These are phyloP conservation scores for Arthrobotrys megalospora DNA, from an alignment of 2,329 filamentous ascomycete genomes.

Conservation along the genomic window DNA sequence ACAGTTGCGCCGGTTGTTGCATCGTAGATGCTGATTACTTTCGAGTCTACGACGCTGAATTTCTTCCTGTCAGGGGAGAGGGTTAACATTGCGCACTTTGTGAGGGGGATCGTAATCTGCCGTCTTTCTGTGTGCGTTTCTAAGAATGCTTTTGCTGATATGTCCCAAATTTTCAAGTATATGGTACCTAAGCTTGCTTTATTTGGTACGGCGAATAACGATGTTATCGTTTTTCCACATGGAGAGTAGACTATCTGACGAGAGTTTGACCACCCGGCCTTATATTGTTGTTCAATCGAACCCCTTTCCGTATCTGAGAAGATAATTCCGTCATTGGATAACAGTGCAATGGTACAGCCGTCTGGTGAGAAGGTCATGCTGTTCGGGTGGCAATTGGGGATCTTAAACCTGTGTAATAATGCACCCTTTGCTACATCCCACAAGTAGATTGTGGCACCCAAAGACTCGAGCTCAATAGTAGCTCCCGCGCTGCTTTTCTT, in stretches of 20 bases:
- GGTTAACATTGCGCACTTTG: too few relatives aligned
- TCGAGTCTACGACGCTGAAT: too few relatives aligned
- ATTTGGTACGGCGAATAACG: neutral
- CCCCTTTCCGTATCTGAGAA: neutral
- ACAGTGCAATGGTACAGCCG: neutral
- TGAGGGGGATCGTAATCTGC: too few relatives aligned
- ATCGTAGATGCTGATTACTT: neutral
- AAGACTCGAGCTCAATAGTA: too few relatives aligned
- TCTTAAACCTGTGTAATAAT: neutral
- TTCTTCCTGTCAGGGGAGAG: neutral
- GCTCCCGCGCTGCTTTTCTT: too few relatives aligned
- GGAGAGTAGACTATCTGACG: neutral
- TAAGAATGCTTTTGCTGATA: neutral
- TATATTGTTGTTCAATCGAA: neutral
- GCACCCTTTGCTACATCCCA: neutral
- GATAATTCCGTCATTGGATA: neutral
- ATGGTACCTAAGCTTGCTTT: too few relatives aligned
- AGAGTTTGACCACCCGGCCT: too few relatives aligned
- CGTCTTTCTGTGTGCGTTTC: too few relatives aligned
- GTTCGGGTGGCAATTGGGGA: neutral
- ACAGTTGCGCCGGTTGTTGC: neutral
- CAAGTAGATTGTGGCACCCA: neutral
- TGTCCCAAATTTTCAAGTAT: neutral
- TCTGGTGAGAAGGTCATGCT: neutral
- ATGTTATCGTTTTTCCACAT: neutral